Percentiles rank a stretch among this genome's conserved stretches.
Evolutionary conservation across 768 basidiomycete genomes (phyloP).

Genomic region (Trametes punicea): DNA sequence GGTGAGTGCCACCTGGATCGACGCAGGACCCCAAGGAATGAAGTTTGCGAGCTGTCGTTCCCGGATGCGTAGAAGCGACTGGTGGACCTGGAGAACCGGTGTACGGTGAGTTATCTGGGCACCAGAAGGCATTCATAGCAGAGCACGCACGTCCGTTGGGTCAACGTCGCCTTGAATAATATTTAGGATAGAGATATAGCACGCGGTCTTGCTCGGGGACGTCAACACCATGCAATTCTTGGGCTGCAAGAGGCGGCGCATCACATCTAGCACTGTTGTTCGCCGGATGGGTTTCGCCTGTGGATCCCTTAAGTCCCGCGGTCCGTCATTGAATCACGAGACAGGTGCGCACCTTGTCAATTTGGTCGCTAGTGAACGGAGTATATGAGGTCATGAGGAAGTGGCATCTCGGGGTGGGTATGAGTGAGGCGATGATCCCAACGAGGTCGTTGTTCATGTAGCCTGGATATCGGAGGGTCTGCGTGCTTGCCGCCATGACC

Average conservation of each 20-base stretch:
- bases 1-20: slow-evolving; percentile 95
- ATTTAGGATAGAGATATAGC: slow-evolving; percentile 97
- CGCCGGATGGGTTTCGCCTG: slow-evolving; percentile 91
- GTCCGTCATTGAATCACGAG: background rate
- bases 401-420: slow-evolving; percentile 96
- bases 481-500: slow-evolving; percentile 96
- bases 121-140: background rate
- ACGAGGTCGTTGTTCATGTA: slow-evolving; percentile 99
- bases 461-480: slow-evolving; percentile 93
- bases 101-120: background rate
- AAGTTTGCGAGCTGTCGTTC: slow-evolving; percentile 97
- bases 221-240: slow-evolving; percentile 99
- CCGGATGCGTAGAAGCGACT: slow-evolving; percentile 93
- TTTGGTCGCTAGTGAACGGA: slow-evolving; percentile 94
- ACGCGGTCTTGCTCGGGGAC: slow-evolving; percentile 84
- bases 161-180: slow-evolving; percentile 99
- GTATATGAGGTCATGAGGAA: slow-evolving; percentile 99
- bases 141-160: slow-evolving; percentile 78
- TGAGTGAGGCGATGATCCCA: slow-evolving; percentile 93
- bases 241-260: slow-evolving; percentile 95
- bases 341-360: slow-evolving; percentile 69
- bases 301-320: background rate
- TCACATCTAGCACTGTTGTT: slow-evolving; percentile 97
- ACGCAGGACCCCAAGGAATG: slow-evolving; percentile 99
- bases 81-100: slow-evolving; percentile 68